Evolutionary conservation across 1,284 basidiomycete genomes (phyloP).

Genomic region (Serendipita sp.): DNA sequence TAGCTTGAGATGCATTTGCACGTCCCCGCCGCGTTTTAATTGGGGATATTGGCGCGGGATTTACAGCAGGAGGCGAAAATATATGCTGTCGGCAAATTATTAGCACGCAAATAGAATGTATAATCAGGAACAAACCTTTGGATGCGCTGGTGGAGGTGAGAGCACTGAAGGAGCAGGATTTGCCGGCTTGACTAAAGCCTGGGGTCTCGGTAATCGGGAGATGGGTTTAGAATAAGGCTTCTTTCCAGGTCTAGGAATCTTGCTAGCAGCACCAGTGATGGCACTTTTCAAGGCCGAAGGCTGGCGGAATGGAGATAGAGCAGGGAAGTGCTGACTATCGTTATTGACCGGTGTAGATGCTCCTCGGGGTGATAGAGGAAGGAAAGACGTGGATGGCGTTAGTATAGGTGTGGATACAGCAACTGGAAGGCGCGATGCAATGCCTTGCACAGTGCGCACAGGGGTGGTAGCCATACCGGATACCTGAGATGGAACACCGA

Average conservation of each 20-base stretch:
- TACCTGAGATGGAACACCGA: background rate
- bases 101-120: background rate
- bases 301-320: background rate
- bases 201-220: background rate
- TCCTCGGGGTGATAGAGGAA: background rate
- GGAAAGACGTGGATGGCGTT: background rate
- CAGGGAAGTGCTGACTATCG: background rate
- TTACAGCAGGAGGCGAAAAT: background rate
- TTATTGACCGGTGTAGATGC: background rate
- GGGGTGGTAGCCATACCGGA: background rate
- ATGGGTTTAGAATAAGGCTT: background rate
- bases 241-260: constrained; percentile 1
- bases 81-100: background rate
- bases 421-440: background rate
- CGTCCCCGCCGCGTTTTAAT: constrained; percentile 1
- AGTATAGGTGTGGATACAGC: background rate
- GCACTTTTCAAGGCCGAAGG: background rate
- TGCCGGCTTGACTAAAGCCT: background rate
- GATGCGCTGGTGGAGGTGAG: background rate
- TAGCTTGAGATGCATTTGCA: background rate
- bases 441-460: too few relatives aligned
- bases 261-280: background rate
- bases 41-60: background rate
- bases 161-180: background rate
- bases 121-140: background rate